Percentiles rank a stretch among this genome's conserved stretches.
phyloP scores from a whole-genome alignment of 225 moss, liverwort and hornwort species.

The Antitrichia curtipendula region DNA sequence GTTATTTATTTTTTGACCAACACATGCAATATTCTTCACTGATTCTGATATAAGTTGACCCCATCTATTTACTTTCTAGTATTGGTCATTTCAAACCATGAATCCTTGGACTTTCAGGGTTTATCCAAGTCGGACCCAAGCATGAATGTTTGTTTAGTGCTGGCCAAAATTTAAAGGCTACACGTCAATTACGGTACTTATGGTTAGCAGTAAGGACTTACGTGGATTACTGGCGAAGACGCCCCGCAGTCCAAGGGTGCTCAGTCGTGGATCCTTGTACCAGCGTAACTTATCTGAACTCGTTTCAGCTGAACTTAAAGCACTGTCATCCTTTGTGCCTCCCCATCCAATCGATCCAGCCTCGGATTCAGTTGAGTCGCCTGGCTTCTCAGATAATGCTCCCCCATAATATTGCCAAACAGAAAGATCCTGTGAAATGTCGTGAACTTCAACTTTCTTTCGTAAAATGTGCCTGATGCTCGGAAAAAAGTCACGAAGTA shows the following conservation, averaged over 20 bases:
- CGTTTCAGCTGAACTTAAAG: slow-evolving; percentile 31
- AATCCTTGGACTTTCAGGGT: not conserved
- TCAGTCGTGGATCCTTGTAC: slow-evolving; percentile 76
- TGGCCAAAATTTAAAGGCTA: not conserved
- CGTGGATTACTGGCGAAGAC: slow-evolving; percentile 51
- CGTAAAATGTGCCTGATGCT: slow-evolving; percentile 61
- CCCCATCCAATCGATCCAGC: slow-evolving; percentile 54
- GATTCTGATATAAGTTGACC: not conserved
- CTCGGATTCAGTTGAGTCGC: slow-evolving; percentile 35
- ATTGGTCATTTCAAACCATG: not conserved
- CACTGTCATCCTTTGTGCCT: slow-evolving; percentile 34
- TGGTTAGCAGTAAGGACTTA: slow-evolving; percentile 16
- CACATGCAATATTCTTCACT: not conserved
- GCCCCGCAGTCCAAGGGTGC: slow-evolving; percentile 65
- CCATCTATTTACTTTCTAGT: not conserved
- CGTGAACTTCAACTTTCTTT: slow-evolving; percentile 69
- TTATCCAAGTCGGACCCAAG: not conserved
- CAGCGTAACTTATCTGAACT: slow-evolving; percentile 38
- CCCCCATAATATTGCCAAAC: slow-evolving; percentile 94
- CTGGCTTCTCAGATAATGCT: slow-evolving; percentile 17
- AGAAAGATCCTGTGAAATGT: slow-evolving; percentile 57
- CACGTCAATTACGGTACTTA: not conserved
- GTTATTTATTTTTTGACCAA: not conserved
- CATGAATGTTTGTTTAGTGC: not conserved
- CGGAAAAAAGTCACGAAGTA: not conserved